phyloP scores from a whole-genome alignment of 2,329 filamentous ascomycete genomes.

The Botrytis elliptica region DNA sequence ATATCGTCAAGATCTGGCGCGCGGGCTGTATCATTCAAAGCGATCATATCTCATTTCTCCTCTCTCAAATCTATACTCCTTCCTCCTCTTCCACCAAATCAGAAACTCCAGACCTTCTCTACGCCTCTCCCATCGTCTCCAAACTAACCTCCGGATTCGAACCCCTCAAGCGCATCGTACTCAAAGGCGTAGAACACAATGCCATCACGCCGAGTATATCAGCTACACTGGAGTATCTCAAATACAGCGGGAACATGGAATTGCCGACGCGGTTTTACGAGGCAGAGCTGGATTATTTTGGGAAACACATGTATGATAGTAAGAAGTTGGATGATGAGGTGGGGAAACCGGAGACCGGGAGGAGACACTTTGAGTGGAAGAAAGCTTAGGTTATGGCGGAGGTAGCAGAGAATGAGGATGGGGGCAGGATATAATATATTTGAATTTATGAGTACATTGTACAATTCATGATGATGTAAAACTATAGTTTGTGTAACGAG shows the following conservation, averaged over 20 bases:
- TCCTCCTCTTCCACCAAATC: conserved; percentile 44
- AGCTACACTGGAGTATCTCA: conserved; percentile 65
- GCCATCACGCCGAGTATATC: conserved; percentile 59
- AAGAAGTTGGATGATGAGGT: conserved; percentile 49
- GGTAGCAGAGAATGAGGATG: not conserved
- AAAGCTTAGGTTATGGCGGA: not conserved
- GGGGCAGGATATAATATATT: not conserved
- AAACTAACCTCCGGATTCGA: not conserved
- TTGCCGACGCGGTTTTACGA: conserved; percentile 69
- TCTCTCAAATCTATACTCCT: conserved; percentile 45
- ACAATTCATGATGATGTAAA: too few species aligned
- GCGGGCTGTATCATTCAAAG: conserved; percentile 70
- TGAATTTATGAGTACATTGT: too few species aligned
- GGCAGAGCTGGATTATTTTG: conserved; percentile 70
- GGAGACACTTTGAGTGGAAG: conserved; percentile 1
- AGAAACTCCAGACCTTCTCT: not conserved
- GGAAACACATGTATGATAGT: conserved; percentile 63
- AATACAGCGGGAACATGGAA: conserved; percentile 58
- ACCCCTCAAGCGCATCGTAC: not conserved
- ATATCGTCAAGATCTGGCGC: conserved; percentile 61
- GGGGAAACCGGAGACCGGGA: conserved; percentile 46
- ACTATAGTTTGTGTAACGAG: not conserved
- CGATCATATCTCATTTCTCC: conserved; percentile 61
- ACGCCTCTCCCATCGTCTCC: not conserved
- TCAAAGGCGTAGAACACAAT: conserved; percentile 53